Conservation (phyloP, 1,284 basidiomycete genomes). For the Pseudozyma sp. region DNA sequence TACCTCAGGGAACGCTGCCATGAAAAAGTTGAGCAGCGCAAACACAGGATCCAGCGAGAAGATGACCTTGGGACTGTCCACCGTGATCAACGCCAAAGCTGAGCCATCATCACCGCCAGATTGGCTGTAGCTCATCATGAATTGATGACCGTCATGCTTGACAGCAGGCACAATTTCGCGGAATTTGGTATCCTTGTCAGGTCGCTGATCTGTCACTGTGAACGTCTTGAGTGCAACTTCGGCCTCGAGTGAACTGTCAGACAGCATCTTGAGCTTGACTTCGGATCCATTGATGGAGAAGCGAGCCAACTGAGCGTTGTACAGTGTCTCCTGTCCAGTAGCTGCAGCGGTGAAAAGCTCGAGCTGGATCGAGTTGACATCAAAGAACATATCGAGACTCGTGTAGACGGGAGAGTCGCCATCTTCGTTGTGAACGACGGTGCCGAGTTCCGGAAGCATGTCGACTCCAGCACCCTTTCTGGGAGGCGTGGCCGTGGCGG, state of each 20-base stretch:
- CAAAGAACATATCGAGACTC: constrained; percentile 81
- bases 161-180: constrained; percentile 95
- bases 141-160: constrained; percentile 88
- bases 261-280: constrained; percentile 84
- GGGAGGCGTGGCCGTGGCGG: constrained; percentile 19
- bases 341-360: constrained; percentile 87
- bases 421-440: constrained; percentile 62
- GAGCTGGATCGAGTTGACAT: constrained; percentile 81
- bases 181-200: constrained; percentile 82
- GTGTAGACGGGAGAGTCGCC: constrained; percentile 66
- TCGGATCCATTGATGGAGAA: constrained; percentile 86
- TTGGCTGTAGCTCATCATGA: constrained; percentile 91
- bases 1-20: constrained; percentile 73
- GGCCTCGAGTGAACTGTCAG: constrained; percentile 84
- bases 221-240: constrained; percentile 90
- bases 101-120: constrained; percentile 74
- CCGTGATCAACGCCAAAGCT: constrained; percentile 82
- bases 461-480: constrained; percentile 66
- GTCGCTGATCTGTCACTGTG: constrained; percentile 88
- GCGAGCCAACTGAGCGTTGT: constrained; percentile 83
- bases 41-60: constrained; percentile 94
- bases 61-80: constrained; percentile 93
- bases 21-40: constrained; percentile 86
- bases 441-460: constrained; percentile 72
- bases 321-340: constrained; percentile 75